These are phyloP conservation scores for Tolypocladium ophioglossoides DNA, from an alignment of 2,329 filamentous ascomycete genomes.

Conservation along the genomic window DNA sequence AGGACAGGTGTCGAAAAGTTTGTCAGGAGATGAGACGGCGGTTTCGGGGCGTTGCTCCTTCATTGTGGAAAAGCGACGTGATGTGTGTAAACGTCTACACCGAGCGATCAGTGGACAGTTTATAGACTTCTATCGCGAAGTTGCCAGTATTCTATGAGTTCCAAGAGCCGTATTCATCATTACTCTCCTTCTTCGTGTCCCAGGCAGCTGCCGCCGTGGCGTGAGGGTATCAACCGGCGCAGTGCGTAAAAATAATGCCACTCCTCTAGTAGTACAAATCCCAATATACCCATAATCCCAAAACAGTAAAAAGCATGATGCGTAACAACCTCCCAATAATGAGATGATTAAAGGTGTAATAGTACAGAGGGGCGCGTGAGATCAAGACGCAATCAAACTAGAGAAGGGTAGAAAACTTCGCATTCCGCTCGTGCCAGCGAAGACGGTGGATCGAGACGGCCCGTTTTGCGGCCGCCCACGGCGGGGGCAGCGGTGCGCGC, in stretches of 20 bases:
- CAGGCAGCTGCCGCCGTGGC: constrained; percentile 7
- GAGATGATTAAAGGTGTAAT: constrained; percentile 2
- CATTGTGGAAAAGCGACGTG: background rate
- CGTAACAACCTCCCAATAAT: background rate
- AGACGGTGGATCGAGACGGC: constrained; percentile 5
- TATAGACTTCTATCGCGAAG: constrained; percentile 4
- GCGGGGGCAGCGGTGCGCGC: background rate
- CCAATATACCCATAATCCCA: constrained; percentile 7
- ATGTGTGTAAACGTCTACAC: constrained; percentile 1
- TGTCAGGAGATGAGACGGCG: background rate
- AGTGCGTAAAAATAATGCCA: constrained; percentile 6
- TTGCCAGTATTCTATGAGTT: background rate
- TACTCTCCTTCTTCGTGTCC: constrained; percentile 2
- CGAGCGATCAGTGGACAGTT: constrained; percentile 6
- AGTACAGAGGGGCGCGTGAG: background rate
- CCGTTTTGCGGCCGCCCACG: constrained; percentile 7
- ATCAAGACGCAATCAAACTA: background rate
- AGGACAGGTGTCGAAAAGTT: background rate
- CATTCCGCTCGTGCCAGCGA: constrained; percentile 13
- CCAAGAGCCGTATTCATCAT: constrained; percentile 3
- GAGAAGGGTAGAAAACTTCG: background rate
- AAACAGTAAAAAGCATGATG: background rate
- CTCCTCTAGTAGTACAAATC: constrained; percentile 18
- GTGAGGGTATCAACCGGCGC: constrained; percentile 15
- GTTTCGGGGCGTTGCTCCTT: background rate